These are phyloP conservation scores for Rhinocladiella similis DNA, from an alignment of 2,329 filamentous ascomycete species.

Conservation along the genomic window DNA sequence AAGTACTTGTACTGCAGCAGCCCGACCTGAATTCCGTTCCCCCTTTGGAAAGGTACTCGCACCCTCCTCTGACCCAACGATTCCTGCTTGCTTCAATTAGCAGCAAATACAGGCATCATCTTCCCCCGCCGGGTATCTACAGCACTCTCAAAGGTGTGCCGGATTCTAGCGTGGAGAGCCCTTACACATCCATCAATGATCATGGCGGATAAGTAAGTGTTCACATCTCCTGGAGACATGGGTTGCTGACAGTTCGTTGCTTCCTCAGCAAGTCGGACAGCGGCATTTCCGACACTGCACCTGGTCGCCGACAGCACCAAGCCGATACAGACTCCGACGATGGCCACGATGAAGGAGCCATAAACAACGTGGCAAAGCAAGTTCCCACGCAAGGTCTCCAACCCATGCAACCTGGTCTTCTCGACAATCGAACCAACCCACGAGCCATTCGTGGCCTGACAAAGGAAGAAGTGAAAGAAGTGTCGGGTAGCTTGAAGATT, in stretches of 20 bases:
- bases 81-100: too few species aligned
- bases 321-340: not conserved
- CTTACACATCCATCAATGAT: not conserved
- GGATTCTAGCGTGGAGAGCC: too few species aligned
- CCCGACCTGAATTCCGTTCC: too few species aligned
- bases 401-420: not conserved
- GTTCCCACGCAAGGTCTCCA: not conserved
- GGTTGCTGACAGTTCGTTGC: not conserved
- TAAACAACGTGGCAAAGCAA: not conserved
- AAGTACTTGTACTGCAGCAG: too few species aligned
- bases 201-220: constrained; percentile 2
- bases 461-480: constrained; percentile 16
- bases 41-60: too few species aligned
- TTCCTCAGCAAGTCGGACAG: not conserved
- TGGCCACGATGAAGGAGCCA: not conserved
- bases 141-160: too few species aligned
- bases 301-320: not conserved
- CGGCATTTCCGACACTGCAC: not conserved
- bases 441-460: constrained; percentile 5
- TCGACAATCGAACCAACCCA: not conserved
- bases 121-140: too few species aligned
- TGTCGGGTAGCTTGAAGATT: constrained; percentile 23
- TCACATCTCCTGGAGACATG: too few species aligned
- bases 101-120: too few species aligned
- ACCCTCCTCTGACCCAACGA: too few species aligned